A percentile compares a stretch with the other conserved stretches of the same genome.
These are phyloP conservation scores for Fragosphaeria purpurea DNA, from an alignment of 2,329 filamentous ascomycete genomes.

Conservation along the genomic window DNA sequence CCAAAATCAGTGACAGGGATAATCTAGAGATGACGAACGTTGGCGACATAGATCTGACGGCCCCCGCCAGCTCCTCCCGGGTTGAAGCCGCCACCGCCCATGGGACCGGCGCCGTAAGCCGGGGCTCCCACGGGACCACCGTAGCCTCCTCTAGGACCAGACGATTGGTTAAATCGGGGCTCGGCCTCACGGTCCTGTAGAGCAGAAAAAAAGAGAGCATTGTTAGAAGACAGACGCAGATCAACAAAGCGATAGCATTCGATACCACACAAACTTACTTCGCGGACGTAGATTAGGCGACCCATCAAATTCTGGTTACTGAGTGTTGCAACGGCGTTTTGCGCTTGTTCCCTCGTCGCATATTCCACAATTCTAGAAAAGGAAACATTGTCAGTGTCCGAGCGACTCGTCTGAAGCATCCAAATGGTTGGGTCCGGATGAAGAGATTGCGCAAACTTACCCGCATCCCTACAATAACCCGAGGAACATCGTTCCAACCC, in stretches of 20 bases:
- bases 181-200: slow-evolving; percentile 89
- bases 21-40: slow-evolving; percentile 60
- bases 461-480: slow-evolving; percentile 98
- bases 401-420: too few relatives aligned
- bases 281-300: slow-evolving; percentile 94
- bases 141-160: slow-evolving; percentile 54
- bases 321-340: slow-evolving; percentile 91
- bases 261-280: slow-evolving; percentile 49
- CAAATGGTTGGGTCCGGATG: too few relatives aligned
- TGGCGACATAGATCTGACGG: slow-evolving; percentile 93
- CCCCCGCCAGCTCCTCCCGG: slow-evolving; percentile 43
- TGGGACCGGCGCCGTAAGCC: slow-evolving; percentile 24
- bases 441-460: slow-evolving; percentile 47
- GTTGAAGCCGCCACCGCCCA: slow-evolving; percentile 40
- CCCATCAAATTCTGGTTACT: slow-evolving; percentile 99
- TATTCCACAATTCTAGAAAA: slow-evolving; percentile 93
- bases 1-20: not conserved
- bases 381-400: not conserved
- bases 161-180: slow-evolving; percentile 81
- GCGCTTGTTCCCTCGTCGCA: slow-evolving; percentile 97
- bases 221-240: not conserved
- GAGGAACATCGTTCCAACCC: slow-evolving; percentile 84
- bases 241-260: not conserved
- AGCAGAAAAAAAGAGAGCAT: not conserved
- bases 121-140: slow-evolving; percentile 25